Percentiles rank a stretch among this genome's conserved stretches.
phyloP scores from a whole-genome alignment of 2,329 filamentous ascomycete genomes.

The Alternaria brassicae region DNA sequence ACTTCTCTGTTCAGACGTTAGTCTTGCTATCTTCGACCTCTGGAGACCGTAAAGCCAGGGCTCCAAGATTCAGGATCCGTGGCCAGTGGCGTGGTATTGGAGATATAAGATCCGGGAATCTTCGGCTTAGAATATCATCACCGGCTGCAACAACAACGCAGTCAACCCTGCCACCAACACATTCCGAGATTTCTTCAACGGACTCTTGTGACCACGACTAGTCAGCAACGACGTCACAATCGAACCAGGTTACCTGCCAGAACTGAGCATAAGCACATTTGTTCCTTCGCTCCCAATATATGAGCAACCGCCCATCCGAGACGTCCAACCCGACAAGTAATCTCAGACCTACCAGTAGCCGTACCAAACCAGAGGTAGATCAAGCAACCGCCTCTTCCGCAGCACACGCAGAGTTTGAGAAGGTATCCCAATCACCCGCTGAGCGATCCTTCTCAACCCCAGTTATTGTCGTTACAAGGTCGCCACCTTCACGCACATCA shows the following conservation, averaged over 20 bases:
- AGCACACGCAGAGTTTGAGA: slow-evolving; percentile 16
- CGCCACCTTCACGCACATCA: slow-evolving; percentile 10
- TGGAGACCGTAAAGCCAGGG: slow-evolving; percentile 25
- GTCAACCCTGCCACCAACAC: slow-evolving; percentile 12
- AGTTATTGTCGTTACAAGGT: slow-evolving; percentile 28
- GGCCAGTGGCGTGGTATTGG: slow-evolving; percentile 11
- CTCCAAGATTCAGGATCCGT: slow-evolving; percentile 17
- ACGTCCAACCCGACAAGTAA: slow-evolving; percentile 36
- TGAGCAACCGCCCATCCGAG: slow-evolving; percentile 31
- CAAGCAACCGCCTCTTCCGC: slow-evolving; percentile 13
- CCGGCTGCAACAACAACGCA: slow-evolving; percentile 11
- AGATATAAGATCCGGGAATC: slow-evolving; percentile 35
- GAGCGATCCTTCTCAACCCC: slow-evolving; percentile 25
- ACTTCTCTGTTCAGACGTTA: slow-evolving; percentile 29
- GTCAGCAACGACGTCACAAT: slow-evolving; percentile 12
- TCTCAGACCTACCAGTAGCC: slow-evolving; percentile 17
- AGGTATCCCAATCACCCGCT: slow-evolving; percentile 34
- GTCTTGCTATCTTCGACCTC: slow-evolving; percentile 31
- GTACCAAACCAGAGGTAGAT: slow-evolving; percentile 15
- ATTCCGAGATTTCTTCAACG: slow-evolving; percentile 1
- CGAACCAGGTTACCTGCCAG: neutral
- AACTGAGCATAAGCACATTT: slow-evolving; percentile 6
- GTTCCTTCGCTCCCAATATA: slow-evolving; percentile 18
- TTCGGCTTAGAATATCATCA: slow-evolving; percentile 20
- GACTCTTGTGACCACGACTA: neutral